Evolutionary conservation across 139 green algal genomes (phyloP).

Genomic region (Haematococcus sp.): DNA sequence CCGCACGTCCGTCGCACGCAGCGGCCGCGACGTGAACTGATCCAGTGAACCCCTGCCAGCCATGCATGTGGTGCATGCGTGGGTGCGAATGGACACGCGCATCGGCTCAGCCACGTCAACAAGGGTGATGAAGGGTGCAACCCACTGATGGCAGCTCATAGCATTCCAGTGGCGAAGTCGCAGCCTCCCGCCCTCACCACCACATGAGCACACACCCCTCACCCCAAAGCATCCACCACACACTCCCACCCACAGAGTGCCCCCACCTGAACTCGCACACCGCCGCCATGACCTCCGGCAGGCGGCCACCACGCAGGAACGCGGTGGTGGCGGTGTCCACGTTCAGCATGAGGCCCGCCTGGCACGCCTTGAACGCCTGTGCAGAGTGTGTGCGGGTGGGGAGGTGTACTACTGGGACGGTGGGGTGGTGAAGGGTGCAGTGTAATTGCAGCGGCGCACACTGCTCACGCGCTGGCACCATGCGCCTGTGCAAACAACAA

Average conservation of each 20-base stretch:
- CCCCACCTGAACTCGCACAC: constrained; percentile 23
- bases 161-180: no score
- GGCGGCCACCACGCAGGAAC: constrained; percentile 39
- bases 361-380: constrained; percentile 37
- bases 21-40: constrained; percentile 1
- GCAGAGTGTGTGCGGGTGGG: neutral
- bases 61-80: neutral
- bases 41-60: neutral
- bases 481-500: no score
- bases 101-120: no score
- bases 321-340: constrained; percentile 55
- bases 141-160: no score
- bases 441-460: no score
- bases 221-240: no score
- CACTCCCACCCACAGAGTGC: neutral
- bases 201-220: no score
- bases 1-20: neutral
- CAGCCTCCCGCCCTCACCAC: no score
- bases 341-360: constrained; percentile 56
- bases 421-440: no score
- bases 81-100: neutral
- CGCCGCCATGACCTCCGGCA: constrained; percentile 24
- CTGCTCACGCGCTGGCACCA: no score
- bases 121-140: no score
- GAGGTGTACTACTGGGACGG: neutral